Evolutionary conservation across 805 yeast genomes (phyloP).

Genomic region (Phaffomyces opuntiae): DNA sequence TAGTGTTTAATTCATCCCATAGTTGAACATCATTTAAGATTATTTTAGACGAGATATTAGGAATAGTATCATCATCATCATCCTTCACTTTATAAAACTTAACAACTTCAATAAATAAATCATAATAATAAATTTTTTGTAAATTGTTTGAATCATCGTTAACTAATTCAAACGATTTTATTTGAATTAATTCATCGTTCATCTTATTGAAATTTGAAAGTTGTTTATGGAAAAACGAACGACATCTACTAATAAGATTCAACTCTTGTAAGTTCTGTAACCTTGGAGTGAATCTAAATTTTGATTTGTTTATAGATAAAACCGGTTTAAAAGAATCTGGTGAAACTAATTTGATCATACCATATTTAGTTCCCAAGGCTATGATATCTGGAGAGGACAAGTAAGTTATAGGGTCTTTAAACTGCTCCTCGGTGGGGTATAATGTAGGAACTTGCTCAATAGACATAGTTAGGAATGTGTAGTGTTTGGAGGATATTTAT

Average conservation of each 20-base stretch:
- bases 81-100: slow-evolving; percentile 12
- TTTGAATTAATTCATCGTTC: slow-evolving; percentile 22
- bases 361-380: slow-evolving; percentile 47
- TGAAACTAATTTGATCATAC: slow-evolving; percentile 71
- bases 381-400: slow-evolving; percentile 42
- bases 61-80: background rate
- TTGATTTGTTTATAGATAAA: slow-evolving; percentile 42
- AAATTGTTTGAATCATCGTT: background rate
- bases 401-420: slow-evolving; percentile 58
- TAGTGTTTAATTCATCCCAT: slow-evolving; percentile 19
- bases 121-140: slow-evolving; percentile 28
- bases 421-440: slow-evolving; percentile 47
- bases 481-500: too few relatives aligned
- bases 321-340: slow-evolving; percentile 47
- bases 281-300: slow-evolving; percentile 62
- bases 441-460: slow-evolving; percentile 41
- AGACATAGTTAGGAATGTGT: background rate
- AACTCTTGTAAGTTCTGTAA: slow-evolving; percentile 62
- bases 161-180: slow-evolving; percentile 6
- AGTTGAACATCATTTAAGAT: slow-evolving; percentile 15
- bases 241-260: slow-evolving; percentile 53
- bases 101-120: slow-evolving; percentile 30
- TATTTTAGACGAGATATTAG: slow-evolving; percentile 7
- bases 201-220: slow-evolving; percentile 49
- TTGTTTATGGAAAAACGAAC: slow-evolving; percentile 56